Evolutionary conservation across 495 filamentous ascomycete species (phyloP).

Genomic region (Usnea hakonensis): DNA sequence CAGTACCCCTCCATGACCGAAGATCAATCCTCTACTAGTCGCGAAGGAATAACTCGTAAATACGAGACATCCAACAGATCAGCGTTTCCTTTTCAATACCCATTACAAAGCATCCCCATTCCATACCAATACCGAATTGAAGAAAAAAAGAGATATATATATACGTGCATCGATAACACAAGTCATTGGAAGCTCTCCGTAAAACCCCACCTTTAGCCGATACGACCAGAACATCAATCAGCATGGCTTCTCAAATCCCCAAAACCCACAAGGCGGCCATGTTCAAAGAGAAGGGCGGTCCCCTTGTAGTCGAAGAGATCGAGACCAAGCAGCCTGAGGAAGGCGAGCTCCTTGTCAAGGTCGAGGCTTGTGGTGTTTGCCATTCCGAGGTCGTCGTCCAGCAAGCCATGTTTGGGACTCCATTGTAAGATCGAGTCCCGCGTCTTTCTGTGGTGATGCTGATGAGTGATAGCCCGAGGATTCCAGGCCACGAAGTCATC

Average conservation of each 20-base stretch:
- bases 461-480: slow-evolving; percentile 13
- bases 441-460: background rate
- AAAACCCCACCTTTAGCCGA: slow-evolving; percentile 6
- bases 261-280: slow-evolving; percentile 59
- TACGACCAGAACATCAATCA: slow-evolving; percentile 8
- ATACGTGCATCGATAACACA: background rate
- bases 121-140: no score
- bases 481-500: slow-evolving; percentile 51
- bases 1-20: no score
- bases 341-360: slow-evolving; percentile 58
- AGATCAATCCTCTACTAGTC: no score
- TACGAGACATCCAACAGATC: no score
- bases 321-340: slow-evolving; percentile 58
- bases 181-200: slow-evolving; percentile 8
- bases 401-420: slow-evolving; percentile 34
- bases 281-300: slow-evolving; percentile 60
- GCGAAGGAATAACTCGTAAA: no score
- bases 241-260: slow-evolving; percentile 41
- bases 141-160: no score
- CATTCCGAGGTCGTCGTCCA: slow-evolving; percentile 60
- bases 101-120: no score
- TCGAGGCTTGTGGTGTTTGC: slow-evolving; percentile 53
- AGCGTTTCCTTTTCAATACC: background rate
- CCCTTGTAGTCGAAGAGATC: slow-evolving; percentile 59
- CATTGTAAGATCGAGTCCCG: slow-evolving; percentile 2